Evolutionary conservation across 2,329 filamentous ascomycete genomes (phyloP), one percentile per base, ranked within the genome.

Genomic region (Botrytis tulipae): DNA sequence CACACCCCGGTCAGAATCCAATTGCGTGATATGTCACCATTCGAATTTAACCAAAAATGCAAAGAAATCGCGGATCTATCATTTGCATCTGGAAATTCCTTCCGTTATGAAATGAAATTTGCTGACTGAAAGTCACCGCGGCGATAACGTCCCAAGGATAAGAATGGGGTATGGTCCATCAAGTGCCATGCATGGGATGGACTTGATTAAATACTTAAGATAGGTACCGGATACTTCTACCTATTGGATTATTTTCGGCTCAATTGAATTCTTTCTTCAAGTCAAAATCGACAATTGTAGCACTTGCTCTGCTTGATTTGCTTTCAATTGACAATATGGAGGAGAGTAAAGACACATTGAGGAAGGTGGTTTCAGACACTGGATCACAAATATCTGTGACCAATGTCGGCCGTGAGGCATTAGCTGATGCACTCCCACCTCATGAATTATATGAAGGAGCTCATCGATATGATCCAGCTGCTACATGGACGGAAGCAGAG

Each of bases 401-500:
- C 32, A 25, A 61, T 70, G 22, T 61, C 18, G 68, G 54, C 6
- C 40, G 51, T 32, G 51, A 44, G 40, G 59, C 42, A 61, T 35
- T 70, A 22, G 51, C 54, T 12, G 68, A 70, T 37, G 54, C 68
- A 61, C 51, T 70, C 35, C 54, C 51, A 35, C 70, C 70, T 66
- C 70, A 72, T 46, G 70, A 72, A 44, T 66, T 18, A 14, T 72
- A 72, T 57, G 70, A 72, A 72, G 70, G 70, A 54, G 29, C 9
- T 44, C 70, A 71, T 51, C 35, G 73, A 74, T 87, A 84, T 77
- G 86, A 88, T 76, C 85, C 86, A 0, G 77, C 82, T 1, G 86
- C 84, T 70, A 80, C 83, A 66, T 91, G 89, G 89, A 85, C 86
- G 16, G 80, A 83, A 2, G 84, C 84, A 57, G 89, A 91, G 77